A percentile compares a stretch with the other conserved stretches of the same genome.
Conservation (phyloP, 2,329 filamentous ascomycete species). For the Hypoxylon rubiginosum region DNA sequence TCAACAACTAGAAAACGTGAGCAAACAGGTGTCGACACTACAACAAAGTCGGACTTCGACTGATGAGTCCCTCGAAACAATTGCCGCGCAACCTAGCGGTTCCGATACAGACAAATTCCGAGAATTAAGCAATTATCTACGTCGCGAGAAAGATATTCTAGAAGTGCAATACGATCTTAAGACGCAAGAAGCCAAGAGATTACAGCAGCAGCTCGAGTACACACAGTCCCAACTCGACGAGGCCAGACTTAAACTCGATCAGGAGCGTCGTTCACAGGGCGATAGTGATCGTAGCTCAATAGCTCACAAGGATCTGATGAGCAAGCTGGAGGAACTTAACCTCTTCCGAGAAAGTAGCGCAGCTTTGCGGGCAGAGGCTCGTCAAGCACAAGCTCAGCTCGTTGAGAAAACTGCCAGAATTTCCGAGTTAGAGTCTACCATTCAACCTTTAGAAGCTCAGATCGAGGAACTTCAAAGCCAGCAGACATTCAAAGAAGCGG, state of each 20-base stretch:
- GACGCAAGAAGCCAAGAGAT: conserved; percentile 85
- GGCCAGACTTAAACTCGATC: conserved; percentile 86
- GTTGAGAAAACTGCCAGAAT: conserved; percentile 81
- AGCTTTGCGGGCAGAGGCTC: conserved; percentile 87
- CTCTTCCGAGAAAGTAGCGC: conserved; percentile 95
- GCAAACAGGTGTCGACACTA: conserved; percentile 81
- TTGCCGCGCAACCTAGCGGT: conserved; percentile 65
- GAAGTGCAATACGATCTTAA: conserved; percentile 97
- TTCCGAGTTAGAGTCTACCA: conserved; percentile 78
- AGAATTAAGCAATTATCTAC: conserved; percentile 90
- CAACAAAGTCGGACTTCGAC: conserved; percentile 78
- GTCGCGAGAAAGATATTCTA: conserved; percentile 96
- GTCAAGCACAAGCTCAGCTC: conserved; percentile 81
- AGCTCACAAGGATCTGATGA: conserved; percentile 90
- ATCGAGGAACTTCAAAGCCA: conserved; percentile 87
- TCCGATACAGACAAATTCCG: conserved; percentile 81
- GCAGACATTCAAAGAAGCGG: conserved; percentile 84
- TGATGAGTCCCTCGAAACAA: conserved; percentile 66
- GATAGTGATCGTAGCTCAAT: conserved; percentile 80
- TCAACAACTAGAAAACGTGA: conserved; percentile 87
- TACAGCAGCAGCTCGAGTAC: conserved; percentile 92
- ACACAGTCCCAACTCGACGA: conserved; percentile 90
- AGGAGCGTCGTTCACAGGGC: conserved; percentile 83
- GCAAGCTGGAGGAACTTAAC: conserved; percentile 95
- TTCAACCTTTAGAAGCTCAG: conserved; percentile 85